phyloP scores from a whole-genome alignment of 2,329 filamentous ascomycete species.

The Curvularia sp. region DNA sequence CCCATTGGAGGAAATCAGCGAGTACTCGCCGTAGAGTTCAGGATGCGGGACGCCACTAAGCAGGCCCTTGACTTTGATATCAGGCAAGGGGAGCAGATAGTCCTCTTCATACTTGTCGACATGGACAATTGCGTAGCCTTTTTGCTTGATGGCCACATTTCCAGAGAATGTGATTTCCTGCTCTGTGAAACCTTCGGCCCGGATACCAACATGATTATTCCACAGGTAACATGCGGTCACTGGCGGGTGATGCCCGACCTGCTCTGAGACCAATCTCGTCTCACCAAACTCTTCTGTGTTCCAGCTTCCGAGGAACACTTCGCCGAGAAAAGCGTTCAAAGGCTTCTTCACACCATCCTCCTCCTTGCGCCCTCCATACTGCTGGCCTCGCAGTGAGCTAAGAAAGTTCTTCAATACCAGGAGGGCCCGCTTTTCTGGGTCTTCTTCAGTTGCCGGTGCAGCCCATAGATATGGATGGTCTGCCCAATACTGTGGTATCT shows the following conservation, averaged over 20 bases:
- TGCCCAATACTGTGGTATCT: slow-evolving; percentile 57
- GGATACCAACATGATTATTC: slow-evolving; percentile 53
- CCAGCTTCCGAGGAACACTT: slow-evolving; percentile 54
- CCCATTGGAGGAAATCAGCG: slow-evolving; percentile 52
- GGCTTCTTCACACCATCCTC: slow-evolving; percentile 59
- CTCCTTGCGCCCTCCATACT: slow-evolving; percentile 55
- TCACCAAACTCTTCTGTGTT: slow-evolving; percentile 45
- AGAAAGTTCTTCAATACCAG: slow-evolving; percentile 60
- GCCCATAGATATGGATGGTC: slow-evolving; percentile 56
- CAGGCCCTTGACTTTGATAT: slow-evolving; percentile 56
- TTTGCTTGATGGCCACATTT: slow-evolving; percentile 56
- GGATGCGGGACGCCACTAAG: slow-evolving; percentile 54
- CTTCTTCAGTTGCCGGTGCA: slow-evolving; percentile 52
- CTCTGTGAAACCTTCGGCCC: slow-evolving; percentile 56
- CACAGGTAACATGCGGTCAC: slow-evolving; percentile 57
- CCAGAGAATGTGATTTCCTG: slow-evolving; percentile 57
- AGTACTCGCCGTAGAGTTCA: slow-evolving; percentile 52
- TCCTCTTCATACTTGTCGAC: slow-evolving; percentile 55
- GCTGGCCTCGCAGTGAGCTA: slow-evolving; percentile 55
- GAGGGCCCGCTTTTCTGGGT: slow-evolving; percentile 52
- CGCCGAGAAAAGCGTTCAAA: slow-evolving; percentile 59
- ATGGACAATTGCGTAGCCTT: slow-evolving; percentile 55
- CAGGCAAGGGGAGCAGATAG: slow-evolving; percentile 55
- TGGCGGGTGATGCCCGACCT: slow-evolving; percentile 57
- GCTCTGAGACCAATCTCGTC: slow-evolving; percentile 53